Base-by-base conservation (phyloP, 805 yeast genomes). In the Candida insectorum region DNA sequence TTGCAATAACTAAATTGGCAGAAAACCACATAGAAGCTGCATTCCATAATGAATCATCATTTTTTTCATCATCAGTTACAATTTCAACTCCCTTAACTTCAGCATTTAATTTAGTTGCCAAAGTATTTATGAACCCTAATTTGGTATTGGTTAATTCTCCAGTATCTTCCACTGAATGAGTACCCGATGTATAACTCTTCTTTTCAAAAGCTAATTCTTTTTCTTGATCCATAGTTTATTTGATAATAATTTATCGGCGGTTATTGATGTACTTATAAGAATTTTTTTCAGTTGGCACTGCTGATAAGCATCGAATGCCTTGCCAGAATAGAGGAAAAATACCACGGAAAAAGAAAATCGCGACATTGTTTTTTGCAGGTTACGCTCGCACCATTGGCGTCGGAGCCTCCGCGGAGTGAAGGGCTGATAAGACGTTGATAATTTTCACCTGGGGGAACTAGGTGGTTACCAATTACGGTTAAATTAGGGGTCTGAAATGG, bases 21-120 rank as follows among this genome's bases (percentile, higher is more conserved):
- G 94, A 82, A 49, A 83, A 72, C 95, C 96, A 88, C 91, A 88
- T 84, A 31, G 89, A 69, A 28, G 87, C 86, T 19, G 93, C 84
- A 44, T 74, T 75, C 62, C 75, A 65, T 40, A 82, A 53, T 23
- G 85, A 78, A 28, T 71, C 71, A 41, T 81, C 86, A 28, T 73
- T 71, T 55, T 85, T 81, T 58, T 85, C 91, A 28, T 80, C 84
- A 41, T 83, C 95, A 6, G 85, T 77, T 36, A 89, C 74, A 26
- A 82, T 69, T 49, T 86, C 95, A 43, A 89, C 79, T 59, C 96
- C 96, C 52, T 83, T 75, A 15, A 65, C 60, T 48, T 67, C 73
- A 15, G 68, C 71, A 34, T 64, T 65, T 42, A 67, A 42, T 39
- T 48, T 52, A 20, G 48, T 47, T 11, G 71, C 71, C 41, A 45